Base-by-base conservation (phyloP, 1,139 yeast species). In the Nakaseomyces delphensis region DNA sequence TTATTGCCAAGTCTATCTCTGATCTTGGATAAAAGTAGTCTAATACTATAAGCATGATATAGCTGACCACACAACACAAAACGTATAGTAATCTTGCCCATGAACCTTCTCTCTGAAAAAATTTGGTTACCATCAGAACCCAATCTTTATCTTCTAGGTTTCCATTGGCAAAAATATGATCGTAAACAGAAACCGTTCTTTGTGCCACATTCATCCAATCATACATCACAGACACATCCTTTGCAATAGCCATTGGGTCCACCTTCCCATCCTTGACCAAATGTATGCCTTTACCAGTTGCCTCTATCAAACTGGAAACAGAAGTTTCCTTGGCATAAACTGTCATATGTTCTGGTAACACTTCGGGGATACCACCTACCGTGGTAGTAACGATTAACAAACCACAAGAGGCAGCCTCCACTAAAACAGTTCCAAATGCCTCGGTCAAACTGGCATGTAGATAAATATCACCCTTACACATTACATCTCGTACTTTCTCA, bases 311-410 rank as follows among this genome's bases (percentile, higher is more conserved):
- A 2, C 93, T 79, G 47, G 84, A 86, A 45, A 84, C 96, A 0
- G 83, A 76, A 0, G 63, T 59, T 0, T 96, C 95, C 16, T 81
- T 73, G 0, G 97, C 93, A 64, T 84, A 91, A 3, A 83, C 83
- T 0, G 96, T 87, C 97, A 93, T 91, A 56, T 87, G 86, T 21
- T 74, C 72, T 0, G 98, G 99, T 35, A 93, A 64, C 3, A 93
- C 98, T 57, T 93, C 99, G 0, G 97, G 97, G 36, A 91, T 89
- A 3, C 98, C 99, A 1, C 99, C 99, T 0, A 93, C 98, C 48
- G 80, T 79, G 0, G 99, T 93, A 0, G 97, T 89, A 0, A 93
- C 98, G 2, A 93, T 96, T 27, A 85, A 71, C 30, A 93, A 64
- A 0, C 97, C 97, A 67, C 98, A 91, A 0, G 95, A 83, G 0